Evolutionary conservation across 2,329 filamentous ascomycete genomes (phyloP), one percentile per base, ranked within the genome.

Genomic region (Penicillium sp.): DNA sequence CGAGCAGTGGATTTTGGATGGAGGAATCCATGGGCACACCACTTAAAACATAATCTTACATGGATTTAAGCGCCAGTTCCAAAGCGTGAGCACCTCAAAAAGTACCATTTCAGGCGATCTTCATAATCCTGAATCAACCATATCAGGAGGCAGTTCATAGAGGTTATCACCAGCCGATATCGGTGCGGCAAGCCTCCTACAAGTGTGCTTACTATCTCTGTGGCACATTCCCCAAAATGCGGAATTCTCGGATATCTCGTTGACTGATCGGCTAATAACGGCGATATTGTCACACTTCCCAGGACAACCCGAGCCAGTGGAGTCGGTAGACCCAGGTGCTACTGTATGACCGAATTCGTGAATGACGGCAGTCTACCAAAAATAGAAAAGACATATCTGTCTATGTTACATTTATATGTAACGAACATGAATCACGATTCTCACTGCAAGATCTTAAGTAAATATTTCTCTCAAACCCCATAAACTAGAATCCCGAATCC

Each of bases 1-100:
- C 56, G 77, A 79, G 63, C 73, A 75, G 53, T 79, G 76, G 76
- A 77, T 78, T 54, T 57, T 78, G 42, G 76, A 78, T 53, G 77
- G 77, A 25, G 76, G 76, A 5, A 48, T 75, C 37, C 69, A 73
- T 60, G 76, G 76, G 1, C 68, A 73, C 41, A 59, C 58, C 16
- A 63, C 43, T 30, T 53, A 55, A 45, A 25, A 25, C 11, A 26
- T 43, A 35, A 16, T 25, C 8, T 12, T 7, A 26, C 7, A 26
- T n/a, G 26, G 35, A 49, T 40, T 41, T 26, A 33, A 11, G 19
- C 22, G 11, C 35, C 37, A 48, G 22, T 2, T 33, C 49, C 38
- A 28, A 33, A 19, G 17, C 35, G 25, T 22, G 26, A 19, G 19
- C 22, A 4, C 41, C 3, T 28, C 3, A 25, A 30, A 37, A 40